Conservation (phyloP, 2,329 filamentous ascomycete species). For the Byssochlamys sp. region DNA sequence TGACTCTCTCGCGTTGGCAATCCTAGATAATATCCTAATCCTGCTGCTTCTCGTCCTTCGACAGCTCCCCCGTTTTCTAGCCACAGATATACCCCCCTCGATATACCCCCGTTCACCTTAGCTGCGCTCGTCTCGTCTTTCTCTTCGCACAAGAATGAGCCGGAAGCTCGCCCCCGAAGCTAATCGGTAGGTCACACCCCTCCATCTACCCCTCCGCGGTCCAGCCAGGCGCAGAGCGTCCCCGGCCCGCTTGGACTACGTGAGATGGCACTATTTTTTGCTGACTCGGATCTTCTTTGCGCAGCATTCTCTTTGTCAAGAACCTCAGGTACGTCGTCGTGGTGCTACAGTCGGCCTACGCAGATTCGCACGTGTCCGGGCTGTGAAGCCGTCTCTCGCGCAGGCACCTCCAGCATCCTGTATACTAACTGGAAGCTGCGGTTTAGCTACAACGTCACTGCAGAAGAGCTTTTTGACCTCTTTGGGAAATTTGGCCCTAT, state of each 20-base stretch:
- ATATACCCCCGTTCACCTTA: constrained; percentile 9
- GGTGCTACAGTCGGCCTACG: constrained; percentile 2
- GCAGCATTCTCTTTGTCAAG: constrained; percentile 98
- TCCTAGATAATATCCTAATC: not conserved
- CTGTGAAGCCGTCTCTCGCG: constrained; percentile 1
- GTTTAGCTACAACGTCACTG: constrained; percentile 89
- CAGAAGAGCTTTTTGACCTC: constrained; percentile 95
- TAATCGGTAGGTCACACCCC: constrained; percentile 65
- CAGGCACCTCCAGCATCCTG: not conserved
- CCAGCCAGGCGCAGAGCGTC: not conserved
- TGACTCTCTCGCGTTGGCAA: constrained; percentile 10
- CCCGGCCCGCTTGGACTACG: not conserved
- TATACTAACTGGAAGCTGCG: constrained; percentile 7
- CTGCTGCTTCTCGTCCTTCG: constrained; percentile 6
- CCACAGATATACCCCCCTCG: constrained; percentile 10
- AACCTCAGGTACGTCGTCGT: constrained; percentile 70
- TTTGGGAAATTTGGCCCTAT: constrained; percentile 96
- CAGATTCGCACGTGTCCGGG: not conserved
- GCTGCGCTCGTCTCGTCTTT: not conserved
- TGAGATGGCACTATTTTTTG: not conserved
- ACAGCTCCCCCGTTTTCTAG: constrained; percentile 5
- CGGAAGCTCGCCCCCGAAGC: constrained; percentile 95
- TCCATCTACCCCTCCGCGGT: constrained; percentile 20
- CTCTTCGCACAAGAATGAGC: constrained; percentile 31
- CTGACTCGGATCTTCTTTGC: constrained; percentile 4